A percentile compares a stretch with the other conserved stretches of the same genome.
Conservation (phyloP, 1,284 basidiomycete species). For the Pseudozyma hubeiensis region DNA sequence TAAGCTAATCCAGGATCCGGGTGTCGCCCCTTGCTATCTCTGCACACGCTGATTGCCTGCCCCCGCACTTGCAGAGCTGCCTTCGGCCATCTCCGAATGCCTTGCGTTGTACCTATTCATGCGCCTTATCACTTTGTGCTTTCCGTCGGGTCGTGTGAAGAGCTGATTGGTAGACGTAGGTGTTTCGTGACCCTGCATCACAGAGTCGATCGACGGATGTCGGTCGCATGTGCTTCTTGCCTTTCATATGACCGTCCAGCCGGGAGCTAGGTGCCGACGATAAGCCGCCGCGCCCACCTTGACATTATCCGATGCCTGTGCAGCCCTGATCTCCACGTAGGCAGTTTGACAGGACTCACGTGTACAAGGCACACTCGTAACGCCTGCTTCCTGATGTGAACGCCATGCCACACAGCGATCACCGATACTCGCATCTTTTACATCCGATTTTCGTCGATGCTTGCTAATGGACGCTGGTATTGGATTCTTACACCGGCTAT, state of each 20-base stretch:
- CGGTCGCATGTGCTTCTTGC: neutral
- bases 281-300: neutral
- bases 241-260: neutral
- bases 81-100: slow-evolving; percentile 44
- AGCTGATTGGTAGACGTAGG: neutral
- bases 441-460: too few relatives aligned
- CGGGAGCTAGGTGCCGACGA: neutral
- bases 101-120: neutral
- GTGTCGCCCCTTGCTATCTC: slow-evolving; percentile 34
- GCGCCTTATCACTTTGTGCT: neutral
- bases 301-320: too few relatives aligned
- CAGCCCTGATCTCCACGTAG: too few relatives aligned
- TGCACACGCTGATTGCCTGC: slow-evolving; percentile 31
- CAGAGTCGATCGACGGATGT: neutral
- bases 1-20: slow-evolving; percentile 17
- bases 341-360: too few relatives aligned
- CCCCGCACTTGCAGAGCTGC: slow-evolving; percentile 19
- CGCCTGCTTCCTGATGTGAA: too few relatives aligned
- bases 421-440: too few relatives aligned
- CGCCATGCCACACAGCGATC: too few relatives aligned
- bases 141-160: neutral
- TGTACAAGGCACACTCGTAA: too few relatives aligned
- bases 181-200: slow-evolving; percentile 28
- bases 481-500: neutral
- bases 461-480: too few relatives aligned